phyloP scores from a whole-genome alignment of 2,329 filamentous ascomycete genomes.

The Fusarium incarnatum region DNA sequence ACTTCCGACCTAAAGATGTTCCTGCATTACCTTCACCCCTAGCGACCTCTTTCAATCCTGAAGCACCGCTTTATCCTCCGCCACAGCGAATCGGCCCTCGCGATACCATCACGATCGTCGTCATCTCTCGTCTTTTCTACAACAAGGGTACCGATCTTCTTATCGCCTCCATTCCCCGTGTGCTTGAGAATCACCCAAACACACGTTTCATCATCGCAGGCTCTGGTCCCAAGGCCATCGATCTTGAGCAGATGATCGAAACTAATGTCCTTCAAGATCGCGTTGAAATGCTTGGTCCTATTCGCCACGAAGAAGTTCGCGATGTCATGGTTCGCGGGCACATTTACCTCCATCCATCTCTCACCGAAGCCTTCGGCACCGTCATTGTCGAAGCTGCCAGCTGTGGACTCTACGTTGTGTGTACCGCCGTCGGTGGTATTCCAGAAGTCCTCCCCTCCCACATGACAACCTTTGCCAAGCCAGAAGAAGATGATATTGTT shows the following conservation, averaged over 20 bases:
- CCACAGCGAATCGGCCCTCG: constrained; percentile 80
- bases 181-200: constrained; percentile 88
- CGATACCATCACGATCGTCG: constrained; percentile 94
- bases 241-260: constrained; percentile 98
- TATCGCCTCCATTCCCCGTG: constrained; percentile 94
- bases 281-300: constrained; percentile 89
- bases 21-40: constrained; percentile 50
- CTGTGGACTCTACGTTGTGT: constrained; percentile 96
- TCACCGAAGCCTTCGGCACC: constrained; percentile 97
- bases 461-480: constrained; percentile 98
- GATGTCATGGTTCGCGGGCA: constrained; percentile 98
- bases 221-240: constrained; percentile 95
- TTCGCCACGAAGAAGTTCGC: constrained; percentile 95
- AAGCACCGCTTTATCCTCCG: constrained; percentile 54
- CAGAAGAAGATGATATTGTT: constrained; percentile 95
- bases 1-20: constrained; percentile 78
- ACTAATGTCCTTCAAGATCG: constrained; percentile 93
- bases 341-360: constrained; percentile 93
- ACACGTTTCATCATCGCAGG: constrained; percentile 97
- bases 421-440: constrained; percentile 95
- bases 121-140: constrained; percentile 97
- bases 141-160: constrained; percentile 98
- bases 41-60: constrained; percentile 53
- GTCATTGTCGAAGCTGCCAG: constrained; percentile 97
- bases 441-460: constrained; percentile 94